Evolutionary conservation across 2,329 filamentous ascomycete genomes (phyloP).

Genomic region (Zymoseptoria brevis): DNA sequence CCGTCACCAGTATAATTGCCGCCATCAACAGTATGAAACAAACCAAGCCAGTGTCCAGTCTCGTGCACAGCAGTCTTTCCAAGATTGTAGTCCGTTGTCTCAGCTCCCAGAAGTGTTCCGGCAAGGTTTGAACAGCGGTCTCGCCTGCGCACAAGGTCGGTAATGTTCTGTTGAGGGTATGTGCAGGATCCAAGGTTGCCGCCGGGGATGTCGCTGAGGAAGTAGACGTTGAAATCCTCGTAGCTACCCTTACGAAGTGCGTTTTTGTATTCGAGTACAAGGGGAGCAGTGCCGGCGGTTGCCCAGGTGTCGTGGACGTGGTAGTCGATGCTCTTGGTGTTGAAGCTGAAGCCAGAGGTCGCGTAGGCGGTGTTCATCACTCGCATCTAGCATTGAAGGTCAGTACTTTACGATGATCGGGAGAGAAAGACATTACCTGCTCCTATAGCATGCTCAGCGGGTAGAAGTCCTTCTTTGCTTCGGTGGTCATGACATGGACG

Average conservation of each 20-base stretch:
- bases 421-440: not conserved
- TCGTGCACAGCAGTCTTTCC: slow-evolving; percentile 36
- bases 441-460: not conserved
- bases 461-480: not conserved
- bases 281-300: not conserved
- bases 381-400: not conserved
- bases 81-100: slow-evolving; percentile 35
- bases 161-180: slow-evolving; percentile 29
- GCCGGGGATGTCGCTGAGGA: slow-evolving; percentile 42
- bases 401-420: no score
- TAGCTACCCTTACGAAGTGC: slow-evolving; percentile 27
- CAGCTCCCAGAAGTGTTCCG: slow-evolving; percentile 43
- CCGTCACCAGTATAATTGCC: slow-evolving; percentile 31
- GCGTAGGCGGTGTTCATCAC: not conserved
- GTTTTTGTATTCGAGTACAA: not conserved
- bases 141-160: slow-evolving; percentile 32
- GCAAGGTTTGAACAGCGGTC: slow-evolving; percentile 49
- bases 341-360: not conserved
- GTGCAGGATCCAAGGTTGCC: slow-evolving; percentile 28
- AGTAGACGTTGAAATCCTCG: slow-evolving; percentile 47
- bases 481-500: not conserved
- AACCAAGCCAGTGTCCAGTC: slow-evolving; percentile 33
- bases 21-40: slow-evolving; percentile 37
- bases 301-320: not conserved
- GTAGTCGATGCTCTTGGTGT: not conserved